These are phyloP conservation scores for Neurospora sp. DNA, from an alignment of 2,329 filamentous ascomycete genomes.

Conservation along the genomic window DNA sequence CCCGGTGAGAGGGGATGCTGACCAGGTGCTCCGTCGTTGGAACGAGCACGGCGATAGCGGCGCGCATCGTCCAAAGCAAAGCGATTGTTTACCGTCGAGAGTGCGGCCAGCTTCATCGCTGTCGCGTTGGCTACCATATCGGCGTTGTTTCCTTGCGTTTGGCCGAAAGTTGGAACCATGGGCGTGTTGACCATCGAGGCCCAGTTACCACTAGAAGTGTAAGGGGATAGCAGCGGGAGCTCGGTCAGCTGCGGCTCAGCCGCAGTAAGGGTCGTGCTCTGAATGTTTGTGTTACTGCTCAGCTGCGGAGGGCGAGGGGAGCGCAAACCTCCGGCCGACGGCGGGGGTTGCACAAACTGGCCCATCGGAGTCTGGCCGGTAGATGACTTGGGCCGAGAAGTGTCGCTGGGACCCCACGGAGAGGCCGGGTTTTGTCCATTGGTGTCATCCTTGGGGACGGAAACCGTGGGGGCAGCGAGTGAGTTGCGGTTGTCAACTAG, in stretches of 20 bases:
- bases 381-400: slow-evolving; percentile 62
- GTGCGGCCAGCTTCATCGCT: slow-evolving; percentile 93
- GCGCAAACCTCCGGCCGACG: slow-evolving; percentile 62
- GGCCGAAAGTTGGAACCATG: slow-evolving; percentile 77
- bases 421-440: slow-evolving; percentile 61
- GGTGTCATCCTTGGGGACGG: slow-evolving; percentile 56
- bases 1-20: slow-evolving; percentile 59
- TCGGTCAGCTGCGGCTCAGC: slow-evolving; percentile 59
- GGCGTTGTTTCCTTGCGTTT: slow-evolving; percentile 53
- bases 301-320: slow-evolving; percentile 67
- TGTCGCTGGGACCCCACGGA: slow-evolving; percentile 60
- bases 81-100: slow-evolving; percentile 96
- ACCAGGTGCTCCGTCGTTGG: slow-evolving; percentile 63
- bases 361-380: slow-evolving; percentile 80
- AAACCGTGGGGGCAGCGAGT: slow-evolving; percentile 64
- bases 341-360: slow-evolving; percentile 79
- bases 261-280: slow-evolving; percentile 71
- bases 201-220: slow-evolving; percentile 81
- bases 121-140: slow-evolving; percentile 99
- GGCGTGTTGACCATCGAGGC: slow-evolving; percentile 98
- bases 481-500: slow-evolving; percentile 68
- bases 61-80: slow-evolving; percentile 94
- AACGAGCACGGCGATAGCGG: slow-evolving; percentile 86
- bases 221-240: slow-evolving; percentile 79
- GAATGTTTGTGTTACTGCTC: slow-evolving; percentile 58